Evolutionary conservation across 495 filamentous ascomycete species (phyloP), one percentile per base, ranked within the genome.

Genomic region (Melanomma pulvis-pyrius): DNA sequence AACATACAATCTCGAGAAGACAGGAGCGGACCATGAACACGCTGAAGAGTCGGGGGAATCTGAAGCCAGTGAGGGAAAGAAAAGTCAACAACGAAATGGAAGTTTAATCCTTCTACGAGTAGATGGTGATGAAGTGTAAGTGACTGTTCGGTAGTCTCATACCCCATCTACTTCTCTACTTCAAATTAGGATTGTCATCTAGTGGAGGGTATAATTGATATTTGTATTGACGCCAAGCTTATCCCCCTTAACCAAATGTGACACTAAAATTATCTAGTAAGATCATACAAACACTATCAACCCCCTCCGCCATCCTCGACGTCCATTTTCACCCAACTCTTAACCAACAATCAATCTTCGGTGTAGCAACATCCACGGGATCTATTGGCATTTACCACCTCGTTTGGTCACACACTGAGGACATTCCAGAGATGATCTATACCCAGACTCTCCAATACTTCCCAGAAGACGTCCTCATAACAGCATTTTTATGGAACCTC

Each of bases 281-380:
- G 9, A 68, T 75, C 22, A 53, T 77, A 34, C 80, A 86, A 62
- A 85, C 81, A 0, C 56, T 88, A 28, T 74, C 80, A 1, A 82
- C 87, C 34, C 82, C 82, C 44, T 88, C 84, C 68, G 92, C 91
- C 22, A 81, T 97, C 24, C 85, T 98, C 47, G 93, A 98, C 73
- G 82, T 97, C 24, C 89, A 91, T 62, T 97, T 97, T 63, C 87
- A 86, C 7, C 73, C 77, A 44, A 70, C 78, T n/a, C 76, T 78
- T 46, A 15, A 46, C 17, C 62, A n/a, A 19, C 24, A 39, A 15
- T 76, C 77, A 28, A 73, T 85, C 15, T 80, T 94, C 29, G 91
- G 84, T 9, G 84, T 88, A 29, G 90, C 91, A 11, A 87, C 86
- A 11, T 94, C 91, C 63, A 87, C 86, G 5, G 92, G 89, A 1